These are phyloP conservation scores for Macrolepiota albuminosa DNA, from an alignment of 768 basidiomycete genomes.

Conservation along the genomic window DNA sequence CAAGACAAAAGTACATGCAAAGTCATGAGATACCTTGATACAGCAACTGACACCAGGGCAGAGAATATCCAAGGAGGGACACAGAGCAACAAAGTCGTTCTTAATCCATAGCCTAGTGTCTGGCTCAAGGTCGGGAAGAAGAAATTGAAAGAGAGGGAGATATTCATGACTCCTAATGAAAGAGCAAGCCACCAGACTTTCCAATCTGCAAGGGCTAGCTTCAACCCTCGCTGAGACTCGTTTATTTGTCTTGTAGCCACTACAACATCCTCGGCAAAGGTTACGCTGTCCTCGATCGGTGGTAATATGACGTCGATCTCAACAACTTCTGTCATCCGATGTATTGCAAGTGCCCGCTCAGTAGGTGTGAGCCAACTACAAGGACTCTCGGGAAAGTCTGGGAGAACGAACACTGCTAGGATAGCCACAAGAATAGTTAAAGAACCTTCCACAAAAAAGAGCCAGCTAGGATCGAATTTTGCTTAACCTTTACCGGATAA, in stretches of 20 bases:
- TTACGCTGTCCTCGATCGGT: constrained; percentile 19
- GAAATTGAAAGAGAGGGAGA: constrained; percentile 71
- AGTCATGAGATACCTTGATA: constrained; percentile 36
- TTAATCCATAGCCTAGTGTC: constrained; percentile 65
- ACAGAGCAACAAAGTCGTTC: constrained; percentile 68
- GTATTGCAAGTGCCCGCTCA: constrained; percentile 56
- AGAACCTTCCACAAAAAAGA: constrained; percentile 72
- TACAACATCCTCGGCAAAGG: background rate
- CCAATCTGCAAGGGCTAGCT: constrained; percentile 68
- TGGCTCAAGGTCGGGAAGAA: constrained; percentile 75
- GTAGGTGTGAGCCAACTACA: constrained; percentile 54
- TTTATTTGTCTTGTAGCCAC: background rate
- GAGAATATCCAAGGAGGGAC: constrained; percentile 79
- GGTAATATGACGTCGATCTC: constrained; percentile 47
- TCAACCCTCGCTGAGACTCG: constrained; percentile 41
- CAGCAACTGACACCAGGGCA: constrained; percentile 49
- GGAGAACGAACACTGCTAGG: constrained; percentile 62
- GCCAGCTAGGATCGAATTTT: constrained; percentile 45
- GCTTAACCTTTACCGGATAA: background rate
- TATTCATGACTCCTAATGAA: constrained; percentile 52
- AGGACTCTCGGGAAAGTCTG: constrained; percentile 73
- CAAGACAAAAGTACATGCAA: constrained; percentile 4
- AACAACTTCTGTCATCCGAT: constrained; percentile 64
- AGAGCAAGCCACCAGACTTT: constrained; percentile 81
- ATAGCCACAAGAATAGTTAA: constrained; percentile 54